These are phyloP conservation scores for Solanum rostratum DNA, from an alignment of 257 asterid genomes.

Conservation along the genomic window DNA sequence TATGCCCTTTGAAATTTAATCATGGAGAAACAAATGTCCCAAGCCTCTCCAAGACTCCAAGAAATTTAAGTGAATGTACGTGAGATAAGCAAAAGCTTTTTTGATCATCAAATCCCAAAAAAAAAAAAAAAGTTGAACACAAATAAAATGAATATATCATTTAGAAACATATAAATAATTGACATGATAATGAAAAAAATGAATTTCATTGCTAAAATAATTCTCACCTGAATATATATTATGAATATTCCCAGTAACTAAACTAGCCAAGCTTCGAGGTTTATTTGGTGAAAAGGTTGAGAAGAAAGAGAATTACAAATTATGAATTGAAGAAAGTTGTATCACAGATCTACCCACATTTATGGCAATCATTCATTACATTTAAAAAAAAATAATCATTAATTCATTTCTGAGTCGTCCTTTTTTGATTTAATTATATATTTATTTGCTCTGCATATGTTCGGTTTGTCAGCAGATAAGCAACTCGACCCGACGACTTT, in stretches of 20 bases:
- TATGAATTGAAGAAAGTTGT: background rate
- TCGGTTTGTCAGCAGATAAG: too few relatives aligned
- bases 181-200: background rate
- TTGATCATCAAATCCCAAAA: background rate
- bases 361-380: background rate
- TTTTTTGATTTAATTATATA: background rate
- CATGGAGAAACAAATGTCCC: background rate
- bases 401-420: background rate
- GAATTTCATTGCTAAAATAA: background rate
- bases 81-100: too few relatives aligned
- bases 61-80: too few relatives aligned
- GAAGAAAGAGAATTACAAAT: too few relatives aligned
- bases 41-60: too few relatives aligned
- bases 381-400: background rate
- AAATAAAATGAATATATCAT: background rate
- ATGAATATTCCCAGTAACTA: rapidly evolving
- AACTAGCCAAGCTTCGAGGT: background rate
- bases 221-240: background rate
- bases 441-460: too few relatives aligned
- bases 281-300: background rate
- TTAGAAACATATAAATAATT: background rate
- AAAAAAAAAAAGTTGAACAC: background rate
- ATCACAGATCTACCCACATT: background rate
- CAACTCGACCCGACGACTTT: background rate
- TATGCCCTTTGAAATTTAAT: background rate